Conservation (phyloP, 2,329 filamentous ascomycete species). For the Juglanconis sp. region DNA sequence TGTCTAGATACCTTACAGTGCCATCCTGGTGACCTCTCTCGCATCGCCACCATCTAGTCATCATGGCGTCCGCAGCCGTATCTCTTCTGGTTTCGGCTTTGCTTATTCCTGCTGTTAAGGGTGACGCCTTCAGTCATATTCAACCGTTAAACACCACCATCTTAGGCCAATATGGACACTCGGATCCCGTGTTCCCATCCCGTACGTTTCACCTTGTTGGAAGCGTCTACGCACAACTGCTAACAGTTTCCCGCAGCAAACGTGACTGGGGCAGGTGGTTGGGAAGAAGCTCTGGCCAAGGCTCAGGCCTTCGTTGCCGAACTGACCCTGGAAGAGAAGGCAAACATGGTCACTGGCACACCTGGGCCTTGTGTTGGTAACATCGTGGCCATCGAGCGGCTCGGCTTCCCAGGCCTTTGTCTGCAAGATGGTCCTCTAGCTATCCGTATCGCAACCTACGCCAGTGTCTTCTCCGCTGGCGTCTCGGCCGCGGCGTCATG, state of each 20-base stretch:
- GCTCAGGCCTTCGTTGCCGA: conserved; percentile 55
- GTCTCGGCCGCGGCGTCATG: conserved; percentile 68
- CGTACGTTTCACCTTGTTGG: conserved; percentile 30
- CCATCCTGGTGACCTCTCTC: background rate
- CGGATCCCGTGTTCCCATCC: conserved; percentile 33
- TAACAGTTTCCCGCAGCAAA: conserved; percentile 27
- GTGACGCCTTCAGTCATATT: conserved; percentile 35
- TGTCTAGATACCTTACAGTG: background rate
- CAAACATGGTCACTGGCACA: conserved; percentile 20
- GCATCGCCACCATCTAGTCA: background rate
- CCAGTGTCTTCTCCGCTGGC: conserved; percentile 67
- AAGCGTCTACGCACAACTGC: background rate
- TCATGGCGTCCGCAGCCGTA: conserved; percentile 7
- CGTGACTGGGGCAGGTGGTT: conserved; percentile 31
- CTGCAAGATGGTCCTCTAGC: conserved; percentile 68
- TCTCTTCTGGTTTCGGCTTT: conserved; percentile 13
- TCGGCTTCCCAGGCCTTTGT: conserved; percentile 59
- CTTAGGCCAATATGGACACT: conserved; percentile 37
- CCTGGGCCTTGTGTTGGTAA: conserved; percentile 24
- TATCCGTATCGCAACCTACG: conserved; percentile 62
- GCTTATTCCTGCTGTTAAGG: conserved; percentile 14
- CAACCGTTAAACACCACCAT: conserved; percentile 40
- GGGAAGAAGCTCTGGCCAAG: conserved; percentile 35
- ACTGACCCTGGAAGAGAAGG: conserved; percentile 64
- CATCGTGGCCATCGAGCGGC: conserved; percentile 48